Evolutionary conservation across 2,329 filamentous ascomycete species (phyloP).

Genomic region (Arthrobotrys iridis): DNA sequence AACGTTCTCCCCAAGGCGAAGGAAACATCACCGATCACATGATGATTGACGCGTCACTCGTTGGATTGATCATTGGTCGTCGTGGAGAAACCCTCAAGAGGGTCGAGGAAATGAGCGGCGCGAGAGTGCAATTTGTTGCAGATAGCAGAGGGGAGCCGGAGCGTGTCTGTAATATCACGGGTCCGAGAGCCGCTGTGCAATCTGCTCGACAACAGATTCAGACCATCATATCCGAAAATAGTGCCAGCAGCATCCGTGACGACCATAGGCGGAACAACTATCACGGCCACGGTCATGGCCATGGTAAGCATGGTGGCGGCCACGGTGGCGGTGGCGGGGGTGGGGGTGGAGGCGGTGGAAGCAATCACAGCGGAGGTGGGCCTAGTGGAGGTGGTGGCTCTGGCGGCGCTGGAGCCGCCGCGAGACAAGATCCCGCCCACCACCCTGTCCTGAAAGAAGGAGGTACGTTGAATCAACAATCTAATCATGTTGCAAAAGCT

Average conservation of each 20-base stretch:
- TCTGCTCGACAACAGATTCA: slow-evolving; percentile 85
- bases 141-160: slow-evolving; percentile 71
- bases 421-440: slow-evolving; percentile 58
- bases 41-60: slow-evolving; percentile 83
- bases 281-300: slow-evolving; percentile 38
- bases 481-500: slow-evolving; percentile 54
- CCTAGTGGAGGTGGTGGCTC: slow-evolving; percentile 55
- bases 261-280: slow-evolving; percentile 45
- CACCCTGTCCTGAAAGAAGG: slow-evolving; percentile 58
- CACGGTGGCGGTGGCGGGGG: slow-evolving; percentile 31
- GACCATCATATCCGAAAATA: slow-evolving; percentile 80
- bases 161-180: slow-evolving; percentile 78
- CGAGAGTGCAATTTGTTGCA: slow-evolving; percentile 87
- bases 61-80: slow-evolving; percentile 88
- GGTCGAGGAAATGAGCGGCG: slow-evolving; percentile 82
- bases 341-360: slow-evolving; percentile 51
- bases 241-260: slow-evolving; percentile 48
- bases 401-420: background rate
- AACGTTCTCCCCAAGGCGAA: slow-evolving; percentile 70
- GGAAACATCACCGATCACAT: slow-evolving; percentile 83
- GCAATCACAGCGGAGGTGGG: slow-evolving; percentile 58
- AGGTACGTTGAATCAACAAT: slow-evolving; percentile 54
- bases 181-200: slow-evolving; percentile 74
- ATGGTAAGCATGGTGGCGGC: slow-evolving; percentile 38
- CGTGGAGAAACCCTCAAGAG: slow-evolving; percentile 88